Base-by-base conservation (phyloP, 805 yeast species). In the Nakazawaea ernobii region DNA sequence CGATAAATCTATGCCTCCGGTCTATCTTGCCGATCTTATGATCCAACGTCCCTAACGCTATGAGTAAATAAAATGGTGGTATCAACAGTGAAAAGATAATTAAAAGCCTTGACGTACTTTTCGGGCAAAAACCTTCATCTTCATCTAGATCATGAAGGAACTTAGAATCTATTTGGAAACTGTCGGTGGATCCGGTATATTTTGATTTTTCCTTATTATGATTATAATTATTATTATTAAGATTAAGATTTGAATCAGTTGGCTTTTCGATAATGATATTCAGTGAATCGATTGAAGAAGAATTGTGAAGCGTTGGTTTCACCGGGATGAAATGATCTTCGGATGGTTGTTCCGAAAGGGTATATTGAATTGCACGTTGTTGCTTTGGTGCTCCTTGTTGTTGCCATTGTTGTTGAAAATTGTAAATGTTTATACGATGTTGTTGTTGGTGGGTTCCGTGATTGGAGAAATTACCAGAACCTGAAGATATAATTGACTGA, bases 21-120 rank as follows among this genome's bases (percentile, higher is more conserved):
- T 20, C 15, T 17, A 43, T 24, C 24, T 28, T 43, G 10, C 47
- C 47, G 7, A 48, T 26, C 39, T 30, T 14, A 11, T 32, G 13
- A 13, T 48, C 50, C 15, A 48, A 35, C 5, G 35, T 28, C 7
- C 50, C 50, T 10, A 39, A 10, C 11, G 42, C 42, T 2, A 48
- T 39, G 2, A 48, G 6, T 17, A 48, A 20, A 27, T 48, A 48
- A 35, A 48, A 42, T 6, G 50, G 50, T 4, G 50, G 50, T 14
- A 48, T 27, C 10, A 48, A 27, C n/a, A 35, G 11, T 14, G 50
- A 48, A 14, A 42, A 14, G 9, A 42, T 28, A 10, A 47, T 35
- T 10, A 47, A 7, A 4, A 32, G 9, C n/a, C 26, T 37, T 7
- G 43, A 40, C 3, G 39, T 42, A 3, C n/a, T 37, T 13, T 14